Conservation (phyloP, 1,139 yeast genomes). For the Hansenula sp. region DNA sequence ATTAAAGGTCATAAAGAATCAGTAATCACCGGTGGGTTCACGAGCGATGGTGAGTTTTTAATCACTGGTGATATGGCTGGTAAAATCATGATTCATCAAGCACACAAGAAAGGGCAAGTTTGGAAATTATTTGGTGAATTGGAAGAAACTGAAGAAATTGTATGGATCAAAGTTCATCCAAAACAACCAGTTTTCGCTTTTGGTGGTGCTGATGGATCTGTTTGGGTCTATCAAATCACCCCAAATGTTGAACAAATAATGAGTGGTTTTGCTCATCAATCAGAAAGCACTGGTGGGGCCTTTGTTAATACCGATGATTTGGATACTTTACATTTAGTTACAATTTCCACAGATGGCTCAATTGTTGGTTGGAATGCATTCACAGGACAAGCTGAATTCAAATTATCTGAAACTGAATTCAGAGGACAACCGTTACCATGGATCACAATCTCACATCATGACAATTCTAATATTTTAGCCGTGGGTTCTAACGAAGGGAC, state of each 20-base stretch:
- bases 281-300: slow-evolving; percentile 74
- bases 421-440: slow-evolving; percentile 80
- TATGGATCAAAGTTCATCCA: slow-evolving; percentile 82
- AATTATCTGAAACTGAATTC: slow-evolving; percentile 60
- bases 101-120: slow-evolving; percentile 71
- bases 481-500: slow-evolving; percentile 88
- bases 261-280: slow-evolving; percentile 77
- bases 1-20: slow-evolving; percentile 82
- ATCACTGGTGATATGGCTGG: slow-evolving; percentile 97
- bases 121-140: slow-evolving; percentile 73
- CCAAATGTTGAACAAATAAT: slow-evolving; percentile 64
- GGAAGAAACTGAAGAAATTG: slow-evolving; percentile 83
- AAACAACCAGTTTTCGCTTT: slow-evolving; percentile 79
- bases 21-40: slow-evolving; percentile 79
- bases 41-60: slow-evolving; percentile 73
- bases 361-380: slow-evolving; percentile 89
- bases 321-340: slow-evolving; percentile 61
- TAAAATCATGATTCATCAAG: slow-evolving; percentile 66
- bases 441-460: slow-evolving; percentile 58
- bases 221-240: slow-evolving; percentile 82
- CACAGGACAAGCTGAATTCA: slow-evolving; percentile 63
- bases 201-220: slow-evolving; percentile 91
- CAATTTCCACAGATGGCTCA: slow-evolving; percentile 86
- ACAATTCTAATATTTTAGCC: slow-evolving; percentile 47
- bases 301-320: slow-evolving; percentile 65